A percentile compares a stretch with the other conserved stretches of the same genome.
Evolutionary conservation across 371 early-diverging fungal genomes (phyloP).

Genomic region (Mucor lusitanicus): DNA sequence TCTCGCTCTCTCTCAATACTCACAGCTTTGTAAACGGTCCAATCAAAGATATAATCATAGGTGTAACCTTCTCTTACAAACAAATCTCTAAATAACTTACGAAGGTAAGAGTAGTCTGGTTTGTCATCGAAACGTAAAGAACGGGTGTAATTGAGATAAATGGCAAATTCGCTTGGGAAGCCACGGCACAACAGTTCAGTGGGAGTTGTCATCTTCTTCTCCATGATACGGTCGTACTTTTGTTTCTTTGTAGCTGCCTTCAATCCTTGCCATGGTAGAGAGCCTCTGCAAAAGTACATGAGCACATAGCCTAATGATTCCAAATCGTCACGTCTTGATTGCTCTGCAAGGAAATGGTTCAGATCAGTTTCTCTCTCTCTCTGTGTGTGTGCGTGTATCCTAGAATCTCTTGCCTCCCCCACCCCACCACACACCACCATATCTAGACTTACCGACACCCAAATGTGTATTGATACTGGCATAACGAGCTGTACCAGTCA

Average conservation of each 20-base stretch:
- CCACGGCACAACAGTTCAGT: conserved; percentile 96
- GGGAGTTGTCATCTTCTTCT: conserved; percentile 98
- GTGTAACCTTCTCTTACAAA: conserved; percentile 94
- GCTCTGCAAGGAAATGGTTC: conserved; percentile 67
- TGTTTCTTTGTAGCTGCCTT: conserved; percentile 98
- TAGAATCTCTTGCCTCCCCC: too few relatives aligned
- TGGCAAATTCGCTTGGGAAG: conserved; percentile 93
- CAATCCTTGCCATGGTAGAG: conserved; percentile 99
- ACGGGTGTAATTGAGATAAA: conserved; percentile 97
- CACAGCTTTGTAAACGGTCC: conserved; percentile 65
- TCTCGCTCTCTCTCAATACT: background rate
- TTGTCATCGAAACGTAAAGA: conserved; percentile 98
- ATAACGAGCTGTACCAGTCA: conserved; percentile 99
- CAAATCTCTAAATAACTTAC: conserved; percentile 93
- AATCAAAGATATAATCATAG: conserved; percentile 98
- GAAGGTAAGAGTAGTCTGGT: conserved; percentile 98
- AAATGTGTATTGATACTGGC: conserved; percentile 98
- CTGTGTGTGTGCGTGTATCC: too few relatives aligned
- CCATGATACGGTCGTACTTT: conserved; percentile 99
- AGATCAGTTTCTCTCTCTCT: too few relatives aligned
- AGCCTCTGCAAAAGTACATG: conserved; percentile 98
- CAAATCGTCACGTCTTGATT: conserved; percentile 99
- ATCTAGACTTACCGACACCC: conserved; percentile 74
- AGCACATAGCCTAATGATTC: conserved; percentile 99
- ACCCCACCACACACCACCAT: too few relatives aligned